Base-by-base conservation (phyloP, 192 early-diverging fungal species). In the Phlyctochytrium bullatum region DNA sequence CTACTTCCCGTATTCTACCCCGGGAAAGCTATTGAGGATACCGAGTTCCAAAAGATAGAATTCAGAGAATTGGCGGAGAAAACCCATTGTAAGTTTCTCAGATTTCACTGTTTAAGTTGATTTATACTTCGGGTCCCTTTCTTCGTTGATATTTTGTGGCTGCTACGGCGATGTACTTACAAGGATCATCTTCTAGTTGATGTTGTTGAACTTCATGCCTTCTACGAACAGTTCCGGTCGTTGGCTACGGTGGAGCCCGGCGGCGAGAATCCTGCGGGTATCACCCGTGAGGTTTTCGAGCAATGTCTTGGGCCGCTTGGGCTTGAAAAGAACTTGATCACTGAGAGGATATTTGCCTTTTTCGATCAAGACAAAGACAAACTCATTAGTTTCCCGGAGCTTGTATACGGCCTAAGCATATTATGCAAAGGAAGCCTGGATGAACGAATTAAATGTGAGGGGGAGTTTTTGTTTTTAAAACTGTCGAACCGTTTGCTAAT, bases 371-470 rank as follows among this genome's bases (percentile, higher is more conserved):
- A 98, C 73, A 62, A 74, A 1, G 90, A 98, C 72, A 80, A 73
- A 24, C 70, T 85, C 16, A 89, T 98, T 40, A 85, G 74, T 6
- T 98, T 96, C 64, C 71, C 77, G 28, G 94, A 98, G 66, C 80
- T 98, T 76, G 91, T 89, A 2, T 78, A 78, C 34, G 93, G 94
- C 3, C 78, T 96, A 3, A 88, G 88, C 30, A 80, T 93, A 0
- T 81, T 95, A 34, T 90, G 84, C 75, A 92, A 93, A 70, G 94
- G 94, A 16, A 90, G 88, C 54, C 67, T 96, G 53, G 93, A 93
- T 51, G 95, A 98, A 62, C 90, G 93, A 32, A 91, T 95, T 54
- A 82, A 86, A 72, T 84, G 91, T 92, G 81, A 77, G 88, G 40
- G 20, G 6, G 20, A 47, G 6, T 47, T 20, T 14, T 14, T 14